Conservation (phyloP, 1,284 basidiomycete genomes). For the Fomitopsis schrenkii region DNA sequence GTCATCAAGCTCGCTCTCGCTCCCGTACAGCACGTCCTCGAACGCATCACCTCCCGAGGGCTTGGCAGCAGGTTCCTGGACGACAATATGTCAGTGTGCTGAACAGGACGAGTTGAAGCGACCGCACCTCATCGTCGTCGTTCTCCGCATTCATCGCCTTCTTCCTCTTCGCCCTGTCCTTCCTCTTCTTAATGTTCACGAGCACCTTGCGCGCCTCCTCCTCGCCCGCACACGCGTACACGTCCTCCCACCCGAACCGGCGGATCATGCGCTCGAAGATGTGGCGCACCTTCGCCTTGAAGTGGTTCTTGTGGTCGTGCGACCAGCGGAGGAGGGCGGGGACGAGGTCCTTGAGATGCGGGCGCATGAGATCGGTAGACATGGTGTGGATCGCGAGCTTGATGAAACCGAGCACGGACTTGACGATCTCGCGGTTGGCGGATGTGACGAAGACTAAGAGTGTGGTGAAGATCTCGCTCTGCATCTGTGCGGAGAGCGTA, state of each 20-base stretch:
- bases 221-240: conserved; percentile 74
- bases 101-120: conserved; percentile 1
- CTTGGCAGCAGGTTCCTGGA: conserved; percentile 38
- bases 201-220: conserved; percentile 77
- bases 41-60: conserved; percentile 78
- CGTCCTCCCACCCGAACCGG: conserved; percentile 85
- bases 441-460: conserved; percentile 89
- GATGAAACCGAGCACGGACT: conserved; percentile 92
- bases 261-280: conserved; percentile 96
- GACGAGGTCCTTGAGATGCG: conserved; percentile 76
- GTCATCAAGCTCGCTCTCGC: conserved; percentile 81
- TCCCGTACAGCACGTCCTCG: conserved; percentile 93
- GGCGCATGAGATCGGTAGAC: conserved; percentile 64
- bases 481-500: conserved; percentile 70
- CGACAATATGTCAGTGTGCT: background rate
- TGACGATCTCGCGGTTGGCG: conserved; percentile 96
- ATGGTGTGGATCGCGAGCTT: conserved; percentile 92
- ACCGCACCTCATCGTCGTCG: conserved; percentile 45
- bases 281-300: conserved; percentile 95
- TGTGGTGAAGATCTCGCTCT: conserved; percentile 84
- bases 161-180: conserved; percentile 81
- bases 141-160: conserved; percentile 53
- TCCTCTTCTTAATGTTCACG: conserved; percentile 88
- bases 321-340: conserved; percentile 89
- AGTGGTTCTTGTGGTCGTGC: conserved; percentile 98